phyloP scores from a whole-genome alignment of 1,139 yeast species.

The Lodderomyces margitis region DNA sequence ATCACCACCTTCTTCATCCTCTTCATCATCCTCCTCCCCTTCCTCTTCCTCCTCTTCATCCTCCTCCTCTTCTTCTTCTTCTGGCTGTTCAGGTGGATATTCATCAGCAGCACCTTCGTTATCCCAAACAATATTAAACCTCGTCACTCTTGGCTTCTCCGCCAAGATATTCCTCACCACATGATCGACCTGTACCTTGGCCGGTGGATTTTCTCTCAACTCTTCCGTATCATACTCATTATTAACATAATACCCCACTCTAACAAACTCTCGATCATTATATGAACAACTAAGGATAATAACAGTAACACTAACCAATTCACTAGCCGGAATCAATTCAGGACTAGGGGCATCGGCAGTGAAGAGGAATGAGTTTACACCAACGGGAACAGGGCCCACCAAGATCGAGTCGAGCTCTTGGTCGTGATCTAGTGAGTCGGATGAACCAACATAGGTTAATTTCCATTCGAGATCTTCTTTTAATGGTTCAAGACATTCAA shows the following conservation, averaged over 20 bases:
- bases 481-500: conserved; percentile 91
- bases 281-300: conserved; percentile 89
- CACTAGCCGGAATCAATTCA: conserved; percentile 92
- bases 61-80: conserved; percentile 52
- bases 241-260: conserved; percentile 96
- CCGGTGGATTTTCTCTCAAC: conserved; percentile 89
- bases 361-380: conserved; percentile 87
- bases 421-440: conserved; percentile 89
- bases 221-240: conserved; percentile 95
- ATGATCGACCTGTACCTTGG: conserved; percentile 89
- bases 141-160: conserved; percentile 95
- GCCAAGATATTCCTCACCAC: conserved; percentile 93
- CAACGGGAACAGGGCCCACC: conserved; percentile 98
- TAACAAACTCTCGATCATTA: conserved; percentile 88
- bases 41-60: conserved; percentile 57
- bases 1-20: conserved; percentile 50
- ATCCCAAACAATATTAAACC: conserved; percentile 96
- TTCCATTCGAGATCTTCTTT: conserved; percentile 97
- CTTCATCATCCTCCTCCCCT: conserved; percentile 56
- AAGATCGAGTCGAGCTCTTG: conserved; percentile 92
- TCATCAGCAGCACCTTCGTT: conserved; percentile 63
- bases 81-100: conserved; percentile 60
- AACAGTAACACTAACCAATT: conserved; percentile 91
- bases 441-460: conserved; percentile 92
- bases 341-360: conserved; percentile 97